Conservation (phyloP, 441 rosid species). For the Adansonia grandidieri region DNA sequence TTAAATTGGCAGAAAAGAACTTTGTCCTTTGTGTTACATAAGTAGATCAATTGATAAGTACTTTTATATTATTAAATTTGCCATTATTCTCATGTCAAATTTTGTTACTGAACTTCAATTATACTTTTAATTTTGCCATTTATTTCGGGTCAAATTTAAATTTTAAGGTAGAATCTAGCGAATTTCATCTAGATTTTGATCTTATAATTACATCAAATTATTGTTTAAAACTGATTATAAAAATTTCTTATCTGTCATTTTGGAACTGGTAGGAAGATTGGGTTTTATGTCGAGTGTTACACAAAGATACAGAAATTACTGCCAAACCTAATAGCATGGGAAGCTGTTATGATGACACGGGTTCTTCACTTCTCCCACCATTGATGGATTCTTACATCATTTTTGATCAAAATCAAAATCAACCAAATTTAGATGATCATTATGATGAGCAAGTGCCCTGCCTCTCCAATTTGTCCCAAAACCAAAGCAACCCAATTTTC, state of each 20-base stretch:
- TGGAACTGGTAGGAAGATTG: constrained; percentile 58
- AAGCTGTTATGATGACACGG: constrained; percentile 39
- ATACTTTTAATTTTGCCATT: no score
- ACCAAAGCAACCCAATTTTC: constrained; percentile 34
- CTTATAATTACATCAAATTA: background rate
- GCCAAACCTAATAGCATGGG: constrained; percentile 38
- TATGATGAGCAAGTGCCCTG: constrained; percentile 69
- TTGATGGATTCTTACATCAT: constrained; percentile 55
- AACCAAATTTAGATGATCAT: constrained; percentile 26
- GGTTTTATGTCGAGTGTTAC: constrained; percentile 61
- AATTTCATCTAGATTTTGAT: background rate
- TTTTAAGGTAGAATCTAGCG: background rate
- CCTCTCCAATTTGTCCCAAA: constrained; percentile 57
- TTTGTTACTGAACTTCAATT: background rate
- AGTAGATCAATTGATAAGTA: no score
- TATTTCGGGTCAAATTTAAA: no score
- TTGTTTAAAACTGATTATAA: background rate
- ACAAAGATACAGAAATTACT: constrained; percentile 46
- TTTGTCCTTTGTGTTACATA: constrained; percentile 1
- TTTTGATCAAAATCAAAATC: constrained; percentile 39
- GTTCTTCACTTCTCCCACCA: constrained; percentile 48
- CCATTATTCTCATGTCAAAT: background rate
- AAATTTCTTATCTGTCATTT: background rate
- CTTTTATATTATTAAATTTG: no score
- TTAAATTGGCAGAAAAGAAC: background rate